These are phyloP conservation scores for Rhodotorula sp. DNA, from an alignment of 1,284 basidiomycete genomes.

Conservation along the genomic window DNA sequence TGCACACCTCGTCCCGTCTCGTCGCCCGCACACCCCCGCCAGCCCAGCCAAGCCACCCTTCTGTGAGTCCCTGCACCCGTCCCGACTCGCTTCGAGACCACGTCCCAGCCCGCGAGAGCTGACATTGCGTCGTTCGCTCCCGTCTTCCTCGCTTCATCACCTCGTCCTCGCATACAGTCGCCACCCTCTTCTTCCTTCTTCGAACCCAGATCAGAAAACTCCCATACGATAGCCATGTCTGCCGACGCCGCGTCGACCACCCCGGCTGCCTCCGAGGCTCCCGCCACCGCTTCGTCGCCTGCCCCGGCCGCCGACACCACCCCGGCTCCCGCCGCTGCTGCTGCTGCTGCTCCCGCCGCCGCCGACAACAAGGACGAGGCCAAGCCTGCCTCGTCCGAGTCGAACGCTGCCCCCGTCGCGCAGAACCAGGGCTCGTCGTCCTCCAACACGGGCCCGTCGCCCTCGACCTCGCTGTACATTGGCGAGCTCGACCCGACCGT, in stretches of 20 bases:
- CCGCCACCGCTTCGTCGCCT: conserved; percentile 43
- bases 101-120: not conserved
- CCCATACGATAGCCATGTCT: conserved; percentile 16
- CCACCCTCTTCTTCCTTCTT: not conserved
- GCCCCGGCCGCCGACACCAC: conserved; percentile 8
- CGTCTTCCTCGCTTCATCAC: not conserved
- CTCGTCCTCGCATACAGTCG: not conserved
- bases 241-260: conserved; percentile 29
- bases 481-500: conserved; percentile 97
- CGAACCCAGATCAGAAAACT: not conserved
- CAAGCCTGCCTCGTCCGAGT: conserved; percentile 17
- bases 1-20: not conserved
- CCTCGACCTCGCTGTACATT: conserved; percentile 85
- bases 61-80: not conserved
- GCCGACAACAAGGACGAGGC: conserved; percentile 21
- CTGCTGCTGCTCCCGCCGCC: conserved; percentile 33
- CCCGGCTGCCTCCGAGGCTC: conserved; percentile 19
- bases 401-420: conserved; percentile 24
- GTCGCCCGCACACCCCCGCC: too few relatives aligned
- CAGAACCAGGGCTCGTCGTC: not conserved
- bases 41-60: too few relatives aligned
- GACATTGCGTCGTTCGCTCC: not conserved
- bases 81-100: not conserved
- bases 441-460: conserved; percentile 31
- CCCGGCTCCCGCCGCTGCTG: conserved; percentile 31